Evolutionary conservation across 768 basidiomycete genomes (phyloP).

Genomic region (Jaapia argillacea): DNA sequence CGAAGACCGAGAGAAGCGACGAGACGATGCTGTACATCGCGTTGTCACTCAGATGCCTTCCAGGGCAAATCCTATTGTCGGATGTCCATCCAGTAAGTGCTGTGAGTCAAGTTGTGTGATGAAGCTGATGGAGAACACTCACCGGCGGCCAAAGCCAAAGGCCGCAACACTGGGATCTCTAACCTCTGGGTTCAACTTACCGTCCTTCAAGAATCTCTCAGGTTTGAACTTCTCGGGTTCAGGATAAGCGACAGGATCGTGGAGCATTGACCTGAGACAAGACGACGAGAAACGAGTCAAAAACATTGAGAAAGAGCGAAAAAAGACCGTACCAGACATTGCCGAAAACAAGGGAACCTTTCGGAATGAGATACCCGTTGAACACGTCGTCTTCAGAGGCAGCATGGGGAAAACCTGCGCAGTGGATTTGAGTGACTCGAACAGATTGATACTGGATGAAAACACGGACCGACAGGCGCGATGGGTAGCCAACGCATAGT

Average conservation of each 20-base stretch:
- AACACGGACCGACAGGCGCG: constrained; percentile 28
- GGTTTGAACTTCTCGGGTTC: constrained; percentile 42
- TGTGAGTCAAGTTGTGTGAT: too few relatives aligned
- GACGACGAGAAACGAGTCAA: neutral
- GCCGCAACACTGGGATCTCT: neutral
- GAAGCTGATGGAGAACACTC: neutral
- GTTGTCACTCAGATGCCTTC: constrained; percentile 33
- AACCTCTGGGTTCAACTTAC: neutral
- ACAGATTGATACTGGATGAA: neutral
- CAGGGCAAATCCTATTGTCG: constrained; percentile 36
- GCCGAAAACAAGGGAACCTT: constrained; percentile 32
- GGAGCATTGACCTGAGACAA: constrained; percentile 36
- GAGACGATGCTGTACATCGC: constrained; percentile 37
- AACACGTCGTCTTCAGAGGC: constrained; percentile 30
- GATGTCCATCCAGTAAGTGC: too few relatives aligned
- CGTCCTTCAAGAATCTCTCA: constrained; percentile 4
- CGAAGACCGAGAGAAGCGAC: constrained; percentile 30
- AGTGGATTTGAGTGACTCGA: neutral
- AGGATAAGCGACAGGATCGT: constrained; percentile 38
- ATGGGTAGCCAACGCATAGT: constrained; percentile 38
- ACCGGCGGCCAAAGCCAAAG: constrained; percentile 4
- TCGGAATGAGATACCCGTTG: constrained; percentile 40
- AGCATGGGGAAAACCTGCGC: constrained; percentile 33
- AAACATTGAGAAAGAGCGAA: neutral
- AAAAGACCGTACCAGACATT: constrained; percentile 33